Evolutionary conservation across 2,329 filamentous ascomycete species (phyloP).

Genomic region (Scorias spongiosa): DNA sequence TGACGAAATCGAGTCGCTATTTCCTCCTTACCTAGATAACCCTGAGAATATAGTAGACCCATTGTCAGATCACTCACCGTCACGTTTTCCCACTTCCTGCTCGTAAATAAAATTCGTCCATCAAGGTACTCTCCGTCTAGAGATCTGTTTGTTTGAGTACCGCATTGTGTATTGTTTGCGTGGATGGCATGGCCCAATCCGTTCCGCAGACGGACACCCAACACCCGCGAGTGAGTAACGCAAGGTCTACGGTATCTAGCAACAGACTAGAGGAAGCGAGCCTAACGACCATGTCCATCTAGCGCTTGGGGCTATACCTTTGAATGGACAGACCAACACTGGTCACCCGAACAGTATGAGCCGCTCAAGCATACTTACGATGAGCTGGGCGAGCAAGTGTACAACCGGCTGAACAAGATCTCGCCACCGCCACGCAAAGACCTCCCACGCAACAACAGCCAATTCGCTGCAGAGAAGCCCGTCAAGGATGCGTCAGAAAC

Average conservation of each 20-base stretch:
- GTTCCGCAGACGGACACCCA: slow-evolving; percentile 26
- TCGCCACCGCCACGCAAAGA: slow-evolving; percentile 31
- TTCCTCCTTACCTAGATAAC: no score
- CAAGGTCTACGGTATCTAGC: slow-evolving; percentile 6
- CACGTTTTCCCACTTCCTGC: no score
- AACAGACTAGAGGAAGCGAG: background rate
- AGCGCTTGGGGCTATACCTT: slow-evolving; percentile 53
- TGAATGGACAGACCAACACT: slow-evolving; percentile 51
- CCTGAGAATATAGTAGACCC: no score
- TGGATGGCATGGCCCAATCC: slow-evolving; percentile 29
- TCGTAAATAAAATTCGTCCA: no score
- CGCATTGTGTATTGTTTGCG: no score
- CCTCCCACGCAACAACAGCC: slow-evolving; percentile 24
- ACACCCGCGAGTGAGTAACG: slow-evolving; percentile 25
- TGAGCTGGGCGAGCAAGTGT: slow-evolving; percentile 48
- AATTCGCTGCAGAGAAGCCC: slow-evolving; percentile 9
- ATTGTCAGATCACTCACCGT: no score
- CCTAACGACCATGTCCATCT: background rate
- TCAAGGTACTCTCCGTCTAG: no score
- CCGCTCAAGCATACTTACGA: slow-evolving; percentile 54
- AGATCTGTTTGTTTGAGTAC: no score
- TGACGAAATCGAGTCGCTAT: no score
- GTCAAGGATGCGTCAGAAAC: slow-evolving; percentile 12
- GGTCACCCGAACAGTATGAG: slow-evolving; percentile 42
- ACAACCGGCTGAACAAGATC: slow-evolving; percentile 48